Conservation (phyloP, 2,329 filamentous ascomycete species). For the Teratosphaeria epicoccoides region DNA sequence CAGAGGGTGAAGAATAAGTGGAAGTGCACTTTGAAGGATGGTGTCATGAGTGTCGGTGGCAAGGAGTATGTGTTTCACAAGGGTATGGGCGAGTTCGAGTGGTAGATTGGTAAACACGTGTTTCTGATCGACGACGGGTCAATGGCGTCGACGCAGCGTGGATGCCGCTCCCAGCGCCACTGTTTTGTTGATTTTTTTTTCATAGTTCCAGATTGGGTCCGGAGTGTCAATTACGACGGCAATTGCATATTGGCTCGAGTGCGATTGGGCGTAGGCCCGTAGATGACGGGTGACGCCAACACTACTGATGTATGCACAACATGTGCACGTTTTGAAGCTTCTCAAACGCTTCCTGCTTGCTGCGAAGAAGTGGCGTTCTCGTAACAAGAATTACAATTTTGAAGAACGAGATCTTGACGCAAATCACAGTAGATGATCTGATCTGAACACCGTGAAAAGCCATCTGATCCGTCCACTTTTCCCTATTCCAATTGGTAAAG, state of each 20-base stretch:
- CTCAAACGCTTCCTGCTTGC: too few species aligned
- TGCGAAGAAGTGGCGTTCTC: not conserved
- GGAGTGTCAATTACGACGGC: not conserved
- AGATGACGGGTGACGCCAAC: too few species aligned
- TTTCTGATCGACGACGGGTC: not conserved
- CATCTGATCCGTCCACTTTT: too few species aligned
- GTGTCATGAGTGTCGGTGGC: constrained; percentile 82
- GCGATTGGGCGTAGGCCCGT: not conserved
- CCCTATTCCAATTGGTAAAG: too few species aligned
- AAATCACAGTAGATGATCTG: too few species aligned
- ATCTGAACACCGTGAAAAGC: too few species aligned
- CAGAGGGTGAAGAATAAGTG: constrained; percentile 93
- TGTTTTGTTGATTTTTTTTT: not conserved
- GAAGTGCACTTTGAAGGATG: constrained; percentile 98
- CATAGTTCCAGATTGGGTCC: not conserved
- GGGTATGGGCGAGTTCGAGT: constrained; percentile 93
- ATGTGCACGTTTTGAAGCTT: too few species aligned
- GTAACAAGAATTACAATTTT: not conserved
- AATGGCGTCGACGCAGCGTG: too few species aligned
- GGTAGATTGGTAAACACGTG: constrained; percentile 46
- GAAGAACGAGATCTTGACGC: not conserved
- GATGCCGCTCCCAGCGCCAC: too few species aligned
- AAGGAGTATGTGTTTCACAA: constrained; percentile 96
- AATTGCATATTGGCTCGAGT: not conserved
- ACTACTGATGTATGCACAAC: too few species aligned